These are phyloP conservation scores for Colletotrichum spinosum DNA, from an alignment of 2,329 filamentous ascomycete genomes.

Conservation along the genomic window DNA sequence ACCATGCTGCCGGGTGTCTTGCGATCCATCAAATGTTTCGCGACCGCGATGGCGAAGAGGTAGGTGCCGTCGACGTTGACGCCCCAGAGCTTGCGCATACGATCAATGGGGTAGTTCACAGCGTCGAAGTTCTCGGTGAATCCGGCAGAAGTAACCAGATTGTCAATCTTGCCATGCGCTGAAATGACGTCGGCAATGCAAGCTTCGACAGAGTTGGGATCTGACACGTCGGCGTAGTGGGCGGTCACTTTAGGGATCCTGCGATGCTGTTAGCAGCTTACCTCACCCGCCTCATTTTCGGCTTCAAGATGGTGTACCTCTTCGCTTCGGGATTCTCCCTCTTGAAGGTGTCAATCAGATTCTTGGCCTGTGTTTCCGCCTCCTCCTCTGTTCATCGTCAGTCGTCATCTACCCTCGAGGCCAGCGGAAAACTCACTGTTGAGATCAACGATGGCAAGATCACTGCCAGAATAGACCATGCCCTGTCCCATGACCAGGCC, in stretches of 20 bases:
- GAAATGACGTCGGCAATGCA: constrained; percentile 77
- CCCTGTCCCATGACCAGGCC: constrained; percentile 95
- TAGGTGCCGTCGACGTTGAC: constrained; percentile 96
- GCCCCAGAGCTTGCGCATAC: constrained; percentile 92
- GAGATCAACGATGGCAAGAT: constrained; percentile 92
- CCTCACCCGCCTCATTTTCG: not conserved
- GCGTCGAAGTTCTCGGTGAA: constrained; percentile 98
- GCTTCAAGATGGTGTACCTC: constrained; percentile 56
- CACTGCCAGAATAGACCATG: constrained; percentile 86
- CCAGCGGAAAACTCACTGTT: constrained; percentile 73
- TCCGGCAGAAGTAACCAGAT: constrained; percentile 94
- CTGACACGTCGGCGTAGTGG: constrained; percentile 89
- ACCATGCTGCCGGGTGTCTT: constrained; percentile 87
- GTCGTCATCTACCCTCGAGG: too few species aligned
- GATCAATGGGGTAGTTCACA: constrained; percentile 88
- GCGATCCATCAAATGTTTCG: constrained; percentile 88
- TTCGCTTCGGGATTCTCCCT: constrained; percentile 82
- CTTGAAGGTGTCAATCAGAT: constrained; percentile 80
- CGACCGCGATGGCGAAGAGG: constrained; percentile 85
- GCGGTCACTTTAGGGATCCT: constrained; percentile 87
- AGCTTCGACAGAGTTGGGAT: constrained; percentile 80
- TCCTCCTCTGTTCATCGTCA: constrained; percentile 65
- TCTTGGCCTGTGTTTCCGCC: constrained; percentile 79
- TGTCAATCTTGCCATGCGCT: constrained; percentile 85
- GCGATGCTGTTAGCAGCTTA: constrained; percentile 2